Percentiles rank a stretch among this genome's conserved stretches.
Conservation (phyloP, 2,329 filamentous ascomycete genomes). For the Ophiostoma tasmaniense region DNA sequence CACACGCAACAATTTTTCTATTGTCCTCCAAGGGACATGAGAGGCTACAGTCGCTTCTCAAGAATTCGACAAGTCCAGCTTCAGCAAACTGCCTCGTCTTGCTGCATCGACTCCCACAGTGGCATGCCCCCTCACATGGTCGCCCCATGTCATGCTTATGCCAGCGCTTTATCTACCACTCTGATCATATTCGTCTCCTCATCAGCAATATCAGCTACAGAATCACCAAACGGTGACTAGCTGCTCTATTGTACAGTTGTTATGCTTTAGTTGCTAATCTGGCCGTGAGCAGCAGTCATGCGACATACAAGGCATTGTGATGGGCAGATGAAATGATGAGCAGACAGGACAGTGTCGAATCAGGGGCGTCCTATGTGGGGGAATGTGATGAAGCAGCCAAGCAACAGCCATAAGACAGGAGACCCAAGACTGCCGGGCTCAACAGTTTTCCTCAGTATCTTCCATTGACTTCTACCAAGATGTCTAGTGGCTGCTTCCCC, state of each 20-base stretch:
- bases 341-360: too few species aligned
- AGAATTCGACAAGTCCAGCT: not conserved
- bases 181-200: too few species aligned
- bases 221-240: too few species aligned
- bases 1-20: slow-evolving; percentile 82
- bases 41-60: not conserved
- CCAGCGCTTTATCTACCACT: not conserved
- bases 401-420: not conserved
- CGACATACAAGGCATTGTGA: not conserved
- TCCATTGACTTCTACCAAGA: slow-evolving; percentile 4
- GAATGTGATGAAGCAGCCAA: not conserved
- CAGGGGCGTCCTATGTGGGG: not conserved
- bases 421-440: not conserved
- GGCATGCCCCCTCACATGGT: not conserved
- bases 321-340: too few species aligned
- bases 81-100: not conserved
- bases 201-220: not conserved
- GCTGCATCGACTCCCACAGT: not conserved
- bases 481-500: slow-evolving; percentile 3
- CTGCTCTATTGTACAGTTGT: not conserved
- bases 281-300: not conserved
- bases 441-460: not conserved
- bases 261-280: not conserved
- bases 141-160: not conserved
- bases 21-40: slow-evolving; percentile 48